Percentiles rank a stretch among this genome's conserved stretches.
Conservation (phyloP, 768 basidiomycete genomes). For the Xanthoconium purpureum region DNA sequence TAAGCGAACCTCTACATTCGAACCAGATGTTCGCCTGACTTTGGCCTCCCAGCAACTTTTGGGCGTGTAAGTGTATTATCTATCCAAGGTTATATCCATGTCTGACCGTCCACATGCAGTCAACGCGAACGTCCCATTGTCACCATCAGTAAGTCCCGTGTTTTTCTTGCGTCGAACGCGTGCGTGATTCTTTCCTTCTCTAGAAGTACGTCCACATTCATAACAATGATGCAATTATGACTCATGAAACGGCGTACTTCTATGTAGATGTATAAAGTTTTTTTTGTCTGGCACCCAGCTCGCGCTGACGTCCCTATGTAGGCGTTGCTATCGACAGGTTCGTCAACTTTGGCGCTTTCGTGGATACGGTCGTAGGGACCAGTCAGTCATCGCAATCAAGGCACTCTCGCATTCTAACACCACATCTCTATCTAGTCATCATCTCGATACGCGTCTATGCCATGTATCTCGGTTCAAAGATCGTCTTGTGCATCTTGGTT, state of each 20-base stretch:
- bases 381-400: not conserved
- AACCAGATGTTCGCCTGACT: not conserved
- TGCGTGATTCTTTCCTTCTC: too few species aligned
- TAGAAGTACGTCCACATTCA: too few species aligned
- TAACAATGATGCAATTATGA: not conserved
- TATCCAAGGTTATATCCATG: not conserved
- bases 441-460: constrained; percentile 21
- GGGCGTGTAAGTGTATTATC: constrained; percentile 9
- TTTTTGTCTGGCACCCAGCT: not conserved
- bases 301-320: not conserved
- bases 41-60: constrained; percentile 3
- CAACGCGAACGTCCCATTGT: constrained; percentile 18
- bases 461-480: constrained; percentile 18
- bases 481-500: constrained; percentile 6
- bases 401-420: not conserved
- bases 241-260: not conserved
- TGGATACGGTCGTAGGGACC: constrained; percentile 4
- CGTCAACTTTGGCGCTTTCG: constrained; percentile 12
- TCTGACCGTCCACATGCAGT: constrained; percentile 5
- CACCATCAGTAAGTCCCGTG: not conserved
- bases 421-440: constrained; percentile 1
- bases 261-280: constrained; percentile 7
- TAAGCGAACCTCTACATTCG: constrained; percentile 1
- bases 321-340: constrained; percentile 11
- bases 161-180: too few species aligned